Evolutionary conservation across 257 asterid species (phyloP), one percentile per base, ranked within the genome.

Genomic region (Mentha longifolia): DNA sequence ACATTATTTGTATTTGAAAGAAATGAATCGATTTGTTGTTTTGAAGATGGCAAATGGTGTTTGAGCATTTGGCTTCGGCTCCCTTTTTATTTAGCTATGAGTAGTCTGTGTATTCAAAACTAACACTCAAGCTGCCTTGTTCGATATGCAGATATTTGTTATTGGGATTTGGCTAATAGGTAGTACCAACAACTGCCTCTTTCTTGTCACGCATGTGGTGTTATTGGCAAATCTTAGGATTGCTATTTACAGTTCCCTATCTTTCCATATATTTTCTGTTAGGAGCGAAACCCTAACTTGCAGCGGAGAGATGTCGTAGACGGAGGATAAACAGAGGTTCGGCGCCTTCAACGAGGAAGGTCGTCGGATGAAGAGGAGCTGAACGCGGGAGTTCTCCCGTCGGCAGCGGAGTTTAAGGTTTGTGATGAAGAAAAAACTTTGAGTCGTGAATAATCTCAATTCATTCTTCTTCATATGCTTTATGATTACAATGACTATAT

Each of bases 131-230:
- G 20, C 25, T 54, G 14, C 57, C 54, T 67, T 67, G 41, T 77
- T 64, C 51, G 22, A 5, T 41, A 45, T 82, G 84, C 97, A 93
- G 98, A 93, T 84, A 86, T 93, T 74, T 96, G 98, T 28, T 95
- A 85, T 67, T 93, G 98, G 98, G 98, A 93, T 86, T 74, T 93
- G 65, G 97, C 97, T 67, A 61, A 74, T 78, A 91, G 97, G 98
- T 93, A 84, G 70, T 58, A 37, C 20, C 22, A 47, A 54, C 78
- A 42, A 67, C 66, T 35, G 45, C 55, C 51, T 59, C n/a, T 46
- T 71, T 4, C 70, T 75, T 72, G 71, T 67, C 42, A 30, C 31
- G 43, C 61, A 42, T 43, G 35, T 72, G 62, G 33, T 63, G 16
- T 10, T 28, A 17, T 49, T 47, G 37, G 45, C 60, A 52, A 43